Evolutionary conservation across 2,329 filamentous ascomycete genomes (phyloP), one percentile per base, ranked within the genome.

Genomic region (Talaromyces sp.): DNA sequence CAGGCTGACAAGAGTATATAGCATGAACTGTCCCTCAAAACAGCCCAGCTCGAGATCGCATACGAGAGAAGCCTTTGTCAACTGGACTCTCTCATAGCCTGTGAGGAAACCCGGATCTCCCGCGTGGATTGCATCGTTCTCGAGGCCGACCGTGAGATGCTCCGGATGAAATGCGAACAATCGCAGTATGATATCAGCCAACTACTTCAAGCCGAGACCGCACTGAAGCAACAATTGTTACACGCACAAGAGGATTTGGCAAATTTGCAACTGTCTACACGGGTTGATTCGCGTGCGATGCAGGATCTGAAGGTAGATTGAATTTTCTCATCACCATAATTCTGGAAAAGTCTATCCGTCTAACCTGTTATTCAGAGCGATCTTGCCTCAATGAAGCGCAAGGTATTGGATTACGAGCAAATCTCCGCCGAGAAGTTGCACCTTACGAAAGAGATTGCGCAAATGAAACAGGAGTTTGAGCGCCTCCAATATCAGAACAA

Each of bases 101-200:
- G 91, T 63, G 92, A 97, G 71, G 84, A 87, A 60, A 79, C 84
- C 39, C 85, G 92, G 50, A 82, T 86, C 63, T 74, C 91, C 54
- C 84, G 84, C 63, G 80, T 93, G 61, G 83, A 86, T 62, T 80
- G 86, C 56, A 75, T 92, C 56, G 74, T 91, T n/a, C 77, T 89
- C n/a, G 81, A 86, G 61, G 85, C 92, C 63, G 88, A 95, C 62
- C 89, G 87, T 62, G 82, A 86, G 50, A 80, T 83, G 9, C 73
- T 96, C 28, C 82, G 84, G 63, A 81, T 85, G 45, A 80, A 87
- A 62, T 71, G 92, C 17, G 78, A 83, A 22, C 65, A 69, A 53
- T 80, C 83, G 43, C 80, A 87, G 53, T 81, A 83, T 62, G 72
- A 77, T 37, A 68, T 87, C 31, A 78, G 81, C 62, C 73, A 74